phyloP scores from a whole-genome alignment of 2,329 filamentous ascomycete species.

The Aspergillus cejpii region DNA sequence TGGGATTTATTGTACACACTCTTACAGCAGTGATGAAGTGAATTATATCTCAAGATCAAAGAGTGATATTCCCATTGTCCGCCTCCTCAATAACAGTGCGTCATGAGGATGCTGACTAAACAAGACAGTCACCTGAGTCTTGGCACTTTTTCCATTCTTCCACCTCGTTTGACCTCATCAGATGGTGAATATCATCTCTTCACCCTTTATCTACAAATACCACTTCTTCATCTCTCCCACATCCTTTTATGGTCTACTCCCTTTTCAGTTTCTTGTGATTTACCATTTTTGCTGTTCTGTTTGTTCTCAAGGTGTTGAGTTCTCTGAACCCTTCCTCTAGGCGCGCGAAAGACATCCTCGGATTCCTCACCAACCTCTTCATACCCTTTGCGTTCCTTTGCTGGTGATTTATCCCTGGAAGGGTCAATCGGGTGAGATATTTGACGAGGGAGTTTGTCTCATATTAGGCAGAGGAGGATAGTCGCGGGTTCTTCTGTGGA shows the following conservation, averaged over 20 bases:
- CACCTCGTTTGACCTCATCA: no score
- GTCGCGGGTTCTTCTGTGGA: slow-evolving; percentile 24
- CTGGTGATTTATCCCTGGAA: slow-evolving; percentile 17
- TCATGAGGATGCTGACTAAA: no score
- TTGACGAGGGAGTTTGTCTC: slow-evolving; percentile 21
- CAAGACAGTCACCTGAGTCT: no score
- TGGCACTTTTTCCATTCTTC: slow-evolving; percentile 11
- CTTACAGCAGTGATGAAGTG: no score
- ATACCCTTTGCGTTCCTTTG: slow-evolving; percentile 10
- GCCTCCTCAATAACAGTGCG: no score
- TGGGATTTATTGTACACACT: no score
- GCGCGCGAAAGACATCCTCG: neutral
- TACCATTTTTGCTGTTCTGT: neutral
- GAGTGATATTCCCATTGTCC: no score
- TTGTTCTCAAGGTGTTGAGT: neutral
- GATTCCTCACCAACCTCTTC: slow-evolving; percentile 3
- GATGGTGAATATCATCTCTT: no score
- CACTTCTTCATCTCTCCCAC: no score
- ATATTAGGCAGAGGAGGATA: slow-evolving; percentile 18
- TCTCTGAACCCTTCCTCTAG: neutral
- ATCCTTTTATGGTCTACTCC: slow-evolving; percentile 5
- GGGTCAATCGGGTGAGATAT: slow-evolving; percentile 17
- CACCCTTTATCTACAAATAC: no score
- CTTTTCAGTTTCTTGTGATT: slow-evolving; percentile 1
- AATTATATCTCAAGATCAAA: no score